Percentiles rank a stretch among this genome's conserved stretches.
These are phyloP conservation scores for Pyricularia pennisetigena DNA, from an alignment of 2,329 filamentous ascomycete genomes.

Conservation along the genomic window DNA sequence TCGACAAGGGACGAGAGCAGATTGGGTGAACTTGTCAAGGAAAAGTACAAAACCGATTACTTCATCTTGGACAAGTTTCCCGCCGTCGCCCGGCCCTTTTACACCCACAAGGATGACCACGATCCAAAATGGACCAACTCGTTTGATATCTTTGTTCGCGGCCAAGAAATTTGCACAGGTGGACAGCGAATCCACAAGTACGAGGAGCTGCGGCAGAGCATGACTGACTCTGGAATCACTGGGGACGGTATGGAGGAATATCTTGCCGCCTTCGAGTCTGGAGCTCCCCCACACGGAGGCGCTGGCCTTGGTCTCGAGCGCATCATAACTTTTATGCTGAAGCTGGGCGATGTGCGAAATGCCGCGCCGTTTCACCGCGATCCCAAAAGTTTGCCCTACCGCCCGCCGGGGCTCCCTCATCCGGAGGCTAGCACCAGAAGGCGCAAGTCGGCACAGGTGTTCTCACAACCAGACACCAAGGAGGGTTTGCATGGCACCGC, in stretches of 20 bases:
- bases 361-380: conserved; percentile 83
- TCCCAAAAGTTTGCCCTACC: conserved; percentile 73
- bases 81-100: conserved; percentile 74
- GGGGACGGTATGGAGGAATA: conserved; percentile 86
- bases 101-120: conserved; percentile 74
- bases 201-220: conserved; percentile 62
- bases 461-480: not conserved
- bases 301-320: conserved; percentile 86
- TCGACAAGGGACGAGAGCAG: conserved; percentile 80
- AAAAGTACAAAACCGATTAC: conserved; percentile 83
- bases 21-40: conserved; percentile 72
- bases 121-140: conserved; percentile 74
- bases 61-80: conserved; percentile 95
- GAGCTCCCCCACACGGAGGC: conserved; percentile 80
- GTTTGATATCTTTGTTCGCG: conserved; percentile 89
- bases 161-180: conserved; percentile 86
- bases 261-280: conserved; percentile 78
- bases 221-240: conserved; percentile 65
- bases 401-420: conserved; percentile 61
- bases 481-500: not conserved
- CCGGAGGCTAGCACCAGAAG: conserved; percentile 72
- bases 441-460: not conserved
- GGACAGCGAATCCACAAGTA: conserved; percentile 88
- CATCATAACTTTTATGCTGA: conserved; percentile 75
- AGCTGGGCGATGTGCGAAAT: conserved; percentile 81